Percentiles rank a stretch among this genome's conserved stretches.
phyloP scores from a whole-genome alignment of 2,329 filamentous ascomycete species.

The Plectosphaerella cucumerina region DNA sequence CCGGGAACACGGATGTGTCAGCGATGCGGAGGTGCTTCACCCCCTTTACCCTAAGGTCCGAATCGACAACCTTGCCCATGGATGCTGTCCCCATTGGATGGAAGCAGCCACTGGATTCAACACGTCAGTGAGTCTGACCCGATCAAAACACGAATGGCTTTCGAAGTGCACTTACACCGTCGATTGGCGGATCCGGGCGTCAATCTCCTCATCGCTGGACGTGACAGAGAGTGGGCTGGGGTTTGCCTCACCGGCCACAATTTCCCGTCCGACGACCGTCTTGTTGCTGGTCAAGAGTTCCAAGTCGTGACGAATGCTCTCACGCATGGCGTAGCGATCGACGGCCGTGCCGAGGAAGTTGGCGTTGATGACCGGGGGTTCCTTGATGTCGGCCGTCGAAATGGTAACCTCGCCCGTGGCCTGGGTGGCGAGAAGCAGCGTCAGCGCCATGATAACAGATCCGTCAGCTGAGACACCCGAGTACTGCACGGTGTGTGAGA shows the following conservation, averaged over 20 bases:
- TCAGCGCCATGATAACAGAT: constrained; percentile 1
- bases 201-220: constrained; percentile 21
- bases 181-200: constrained; percentile 13
- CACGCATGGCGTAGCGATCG: constrained; percentile 21
- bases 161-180: background rate
- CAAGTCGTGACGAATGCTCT: constrained; percentile 17
- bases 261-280: constrained; percentile 12
- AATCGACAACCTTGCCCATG: constrained; percentile 25
- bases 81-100: constrained; percentile 20
- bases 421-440: background rate
- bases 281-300: constrained; percentile 11
- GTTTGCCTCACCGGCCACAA: constrained; percentile 17
- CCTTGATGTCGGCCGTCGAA: constrained; percentile 10
- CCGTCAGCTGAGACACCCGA: constrained; percentile 1
- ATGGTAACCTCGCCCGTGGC: constrained; percentile 17
- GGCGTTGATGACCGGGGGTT: constrained; percentile 18
- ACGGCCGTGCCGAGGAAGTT: constrained; percentile 22
- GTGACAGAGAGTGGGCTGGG: constrained; percentile 13
- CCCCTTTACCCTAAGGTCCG: constrained; percentile 29
- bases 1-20: constrained; percentile 28
- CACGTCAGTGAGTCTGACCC: background rate
- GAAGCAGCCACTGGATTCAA: constrained; percentile 14
- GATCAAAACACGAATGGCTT: background rate
- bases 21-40: constrained; percentile 25
- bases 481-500: constrained; percentile 3